These are phyloP conservation scores for Arthrobotrys iridis DNA, from an alignment of 2,329 filamentous ascomycete species.

Conservation along the genomic window DNA sequence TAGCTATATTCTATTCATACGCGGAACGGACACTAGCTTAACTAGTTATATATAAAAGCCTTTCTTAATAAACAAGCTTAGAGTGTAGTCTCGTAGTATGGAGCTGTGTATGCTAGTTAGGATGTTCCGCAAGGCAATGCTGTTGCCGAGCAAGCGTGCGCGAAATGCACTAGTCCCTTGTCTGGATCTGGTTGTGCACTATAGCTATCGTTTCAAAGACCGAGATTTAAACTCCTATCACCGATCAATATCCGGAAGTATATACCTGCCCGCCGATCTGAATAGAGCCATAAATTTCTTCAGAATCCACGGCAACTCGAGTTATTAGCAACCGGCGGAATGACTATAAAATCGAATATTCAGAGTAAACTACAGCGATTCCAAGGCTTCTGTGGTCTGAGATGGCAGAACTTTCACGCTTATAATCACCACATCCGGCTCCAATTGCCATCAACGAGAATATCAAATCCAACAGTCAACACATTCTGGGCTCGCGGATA, in stretches of 20 bases:
- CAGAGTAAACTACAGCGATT: neutral
- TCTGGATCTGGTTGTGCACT: too few relatives aligned
- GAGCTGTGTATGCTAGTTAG: too few relatives aligned
- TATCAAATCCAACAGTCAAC: conserved; percentile 27
- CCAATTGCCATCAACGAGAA: conserved; percentile 3
- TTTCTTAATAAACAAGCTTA: too few relatives aligned
- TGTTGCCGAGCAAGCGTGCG: too few relatives aligned
- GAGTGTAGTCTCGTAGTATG: too few relatives aligned
- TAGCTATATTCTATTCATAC: too few relatives aligned
- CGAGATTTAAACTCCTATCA: conserved; percentile 8
- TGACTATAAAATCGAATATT: neutral
- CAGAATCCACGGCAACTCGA: neutral
- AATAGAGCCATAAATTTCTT: neutral
- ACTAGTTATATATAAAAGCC: too few relatives aligned
- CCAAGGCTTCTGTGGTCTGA: neutral
- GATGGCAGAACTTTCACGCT: neutral
- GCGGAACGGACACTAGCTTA: too few relatives aligned
- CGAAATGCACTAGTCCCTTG: too few relatives aligned
- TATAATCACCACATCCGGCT: neutral
- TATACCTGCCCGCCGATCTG: neutral
- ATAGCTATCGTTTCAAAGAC: neutral
- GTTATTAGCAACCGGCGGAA: neutral
- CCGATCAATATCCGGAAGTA: neutral
- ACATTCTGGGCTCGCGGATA: neutral
- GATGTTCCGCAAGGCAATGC: too few relatives aligned